Percentiles rank a stretch among this genome's conserved stretches.
phyloP scores from a whole-genome alignment of 2,329 filamentous ascomycete genomes.

The Spiromastix sp. region DNA sequence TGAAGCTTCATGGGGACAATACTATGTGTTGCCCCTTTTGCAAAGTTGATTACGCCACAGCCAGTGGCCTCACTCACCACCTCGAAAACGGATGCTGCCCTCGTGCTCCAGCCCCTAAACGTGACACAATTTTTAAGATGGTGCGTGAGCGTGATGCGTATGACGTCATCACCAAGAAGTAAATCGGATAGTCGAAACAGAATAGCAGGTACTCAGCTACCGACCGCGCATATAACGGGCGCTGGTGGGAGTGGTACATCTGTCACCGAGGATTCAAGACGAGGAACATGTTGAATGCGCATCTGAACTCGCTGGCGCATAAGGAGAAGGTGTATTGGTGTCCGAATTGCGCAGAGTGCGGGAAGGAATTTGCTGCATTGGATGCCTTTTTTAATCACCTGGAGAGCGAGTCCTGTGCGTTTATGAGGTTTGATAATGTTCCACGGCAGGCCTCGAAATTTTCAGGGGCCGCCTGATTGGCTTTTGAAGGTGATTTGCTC shows the following conservation, averaged over 20 bases:
- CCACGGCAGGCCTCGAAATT: constrained; percentile 17
- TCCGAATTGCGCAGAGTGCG: constrained; percentile 25
- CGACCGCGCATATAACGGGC: constrained; percentile 35
- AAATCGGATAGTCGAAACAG: constrained; percentile 36
- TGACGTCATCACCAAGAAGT: constrained; percentile 42
- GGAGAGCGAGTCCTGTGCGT: constrained; percentile 35
- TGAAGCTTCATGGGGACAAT: constrained; percentile 37
- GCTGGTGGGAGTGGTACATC: constrained; percentile 43
- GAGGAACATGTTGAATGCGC: constrained; percentile 35
- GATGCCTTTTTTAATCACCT: constrained; percentile 36
- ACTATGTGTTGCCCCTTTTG: constrained; percentile 48
- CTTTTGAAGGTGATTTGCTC: too few relatives aligned
- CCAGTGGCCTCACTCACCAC: constrained; percentile 47
- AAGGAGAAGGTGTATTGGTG: constrained; percentile 38
- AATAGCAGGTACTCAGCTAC: constrained; percentile 29
- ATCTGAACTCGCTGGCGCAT: constrained; percentile 46
- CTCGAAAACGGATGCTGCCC: constrained; percentile 46
- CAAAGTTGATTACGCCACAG: constrained; percentile 33
- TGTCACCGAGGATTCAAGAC: constrained; percentile 38
- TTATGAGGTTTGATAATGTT: constrained; percentile 31
- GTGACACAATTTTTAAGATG: constrained; percentile 37
- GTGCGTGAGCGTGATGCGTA: constrained; percentile 38
- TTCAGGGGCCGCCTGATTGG: constrained; percentile 12
- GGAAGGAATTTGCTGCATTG: constrained; percentile 27
- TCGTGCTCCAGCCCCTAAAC: constrained; percentile 34